Conservation (phyloP, 2,329 filamentous ascomycete genomes). For the Aspergillus udagawae region DNA sequence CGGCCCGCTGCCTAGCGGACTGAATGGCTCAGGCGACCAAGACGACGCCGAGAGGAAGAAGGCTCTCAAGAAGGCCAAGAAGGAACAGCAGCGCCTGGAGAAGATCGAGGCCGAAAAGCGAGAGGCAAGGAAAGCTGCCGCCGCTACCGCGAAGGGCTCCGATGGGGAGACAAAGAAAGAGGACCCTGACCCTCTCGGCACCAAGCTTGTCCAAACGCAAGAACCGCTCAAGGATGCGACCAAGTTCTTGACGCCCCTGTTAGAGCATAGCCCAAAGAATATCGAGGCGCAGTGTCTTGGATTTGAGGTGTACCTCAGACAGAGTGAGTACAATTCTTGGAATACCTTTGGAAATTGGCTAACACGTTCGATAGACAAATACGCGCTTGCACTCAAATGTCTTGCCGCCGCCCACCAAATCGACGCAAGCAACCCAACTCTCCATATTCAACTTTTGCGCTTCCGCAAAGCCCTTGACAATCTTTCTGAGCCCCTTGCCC, state of each 20-base stretch:
- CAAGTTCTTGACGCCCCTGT: conserved; percentile 76
- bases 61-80: conserved; percentile 84
- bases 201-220: conserved; percentile 73
- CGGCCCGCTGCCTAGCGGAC: conserved; percentile 55
- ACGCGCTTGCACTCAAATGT: conserved; percentile 80
- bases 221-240: conserved; percentile 81
- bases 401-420: conserved; percentile 69
- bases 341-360: conserved; percentile 15
- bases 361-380: conserved; percentile 62
- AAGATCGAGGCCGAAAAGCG: conserved; percentile 78
- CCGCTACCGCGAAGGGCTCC: conserved; percentile 55
- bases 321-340: conserved; percentile 56
- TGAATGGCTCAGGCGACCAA: conserved; percentile 47
- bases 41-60: conserved; percentile 71
- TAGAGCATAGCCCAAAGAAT: conserved; percentile 77
- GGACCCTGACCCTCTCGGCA: conserved; percentile 81
- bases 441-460: conserved; percentile 70
- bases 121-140: conserved; percentile 74
- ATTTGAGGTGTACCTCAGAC: conserved; percentile 83
- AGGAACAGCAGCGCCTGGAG: conserved; percentile 69
- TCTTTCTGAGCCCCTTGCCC: conserved; percentile 56
- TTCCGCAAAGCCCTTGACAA: conserved; percentile 62
- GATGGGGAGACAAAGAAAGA: conserved; percentile 70
- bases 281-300: conserved; percentile 78
- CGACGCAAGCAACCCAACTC: conserved; percentile 63